Conservation (phyloP, 176 grass and related monocot species). For the Oryza brachyantha region DNA sequence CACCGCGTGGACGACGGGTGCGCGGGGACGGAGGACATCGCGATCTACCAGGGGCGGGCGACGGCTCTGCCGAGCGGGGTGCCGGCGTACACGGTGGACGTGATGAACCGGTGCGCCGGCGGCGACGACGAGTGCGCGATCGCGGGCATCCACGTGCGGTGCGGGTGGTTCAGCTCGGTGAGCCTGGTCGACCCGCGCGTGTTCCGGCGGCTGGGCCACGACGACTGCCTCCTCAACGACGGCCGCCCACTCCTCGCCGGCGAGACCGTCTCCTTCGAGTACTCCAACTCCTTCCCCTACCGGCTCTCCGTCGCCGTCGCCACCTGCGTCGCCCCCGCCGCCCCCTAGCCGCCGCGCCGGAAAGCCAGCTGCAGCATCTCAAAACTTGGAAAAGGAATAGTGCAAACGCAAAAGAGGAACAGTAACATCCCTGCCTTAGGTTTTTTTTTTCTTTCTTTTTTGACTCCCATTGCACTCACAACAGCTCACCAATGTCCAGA, state of each 20-base stretch:
- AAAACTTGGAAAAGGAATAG: not conserved
- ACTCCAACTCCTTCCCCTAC: constrained; percentile 82
- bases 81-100: constrained; percentile 73
- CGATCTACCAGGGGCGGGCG: constrained; percentile 32
- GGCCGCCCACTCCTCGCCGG: constrained; percentile 60
- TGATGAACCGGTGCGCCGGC: constrained; percentile 62
- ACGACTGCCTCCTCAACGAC: constrained; percentile 93
- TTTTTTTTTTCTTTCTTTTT: too few relatives aligned
- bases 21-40: constrained; percentile 49
- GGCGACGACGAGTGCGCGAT: constrained; percentile 40
- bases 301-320: constrained; percentile 39
- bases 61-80: constrained; percentile 35
- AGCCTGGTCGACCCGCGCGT: constrained; percentile 67
- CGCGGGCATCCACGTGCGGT: constrained; percentile 70
- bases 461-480: not conserved
- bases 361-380: not conserved
- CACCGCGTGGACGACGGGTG: constrained; percentile 38
- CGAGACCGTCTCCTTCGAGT: constrained; percentile 70
- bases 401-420: not conserved
- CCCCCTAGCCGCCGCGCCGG: not conserved
- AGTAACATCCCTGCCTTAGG: not conserved
- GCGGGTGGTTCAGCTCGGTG: constrained; percentile 92
- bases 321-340: constrained; percentile 37
- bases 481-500: not conserved
- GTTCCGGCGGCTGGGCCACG: constrained; percentile 65